Evolutionary conservation across 345 rosid species (phyloP).

Genomic region (Camelina sativa): DNA sequence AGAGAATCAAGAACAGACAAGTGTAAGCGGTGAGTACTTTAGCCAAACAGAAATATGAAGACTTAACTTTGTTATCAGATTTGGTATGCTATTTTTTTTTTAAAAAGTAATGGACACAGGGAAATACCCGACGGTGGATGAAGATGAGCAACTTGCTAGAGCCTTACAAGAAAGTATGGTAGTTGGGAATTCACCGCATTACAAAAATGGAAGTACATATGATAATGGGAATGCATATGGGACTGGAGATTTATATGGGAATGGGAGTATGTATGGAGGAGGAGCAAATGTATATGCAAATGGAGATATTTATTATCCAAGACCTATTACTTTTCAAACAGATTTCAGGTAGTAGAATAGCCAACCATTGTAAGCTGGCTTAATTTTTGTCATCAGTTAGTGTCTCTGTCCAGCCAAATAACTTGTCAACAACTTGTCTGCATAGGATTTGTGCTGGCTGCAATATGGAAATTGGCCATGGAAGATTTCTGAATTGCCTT

Average conservation of each 20-base stretch:
- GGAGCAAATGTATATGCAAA: slow-evolving; percentile 43
- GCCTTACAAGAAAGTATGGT: slow-evolving; percentile 87
- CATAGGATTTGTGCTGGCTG: slow-evolving; percentile 95
- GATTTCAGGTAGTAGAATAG: slow-evolving; percentile 71
- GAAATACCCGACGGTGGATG: slow-evolving; percentile 61
- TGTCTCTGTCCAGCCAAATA: neutral
- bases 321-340: slow-evolving; percentile 58
- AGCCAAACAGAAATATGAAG: neutral
- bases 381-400: slow-evolving; percentile 1
- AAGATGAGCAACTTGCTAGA: slow-evolving; percentile 93
- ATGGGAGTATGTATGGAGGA: slow-evolving; percentile 50
- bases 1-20: slow-evolving; percentile 55
- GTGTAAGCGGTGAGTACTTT: slow-evolving; percentile 55
- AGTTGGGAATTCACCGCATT: slow-evolving; percentile 60
- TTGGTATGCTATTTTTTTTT: neutral
- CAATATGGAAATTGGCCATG: slow-evolving; percentile 84
- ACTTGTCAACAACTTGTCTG: slow-evolving; percentile 30
- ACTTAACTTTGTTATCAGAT: slow-evolving; percentile 4
- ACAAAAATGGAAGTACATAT: slow-evolving; percentile 38
- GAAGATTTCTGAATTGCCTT: slow-evolving; percentile 82
- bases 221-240: slow-evolving; percentile 48
- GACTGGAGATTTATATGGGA: slow-evolving; percentile 43
- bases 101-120: slow-evolving; percentile 45
- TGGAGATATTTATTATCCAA: slow-evolving; percentile 56
- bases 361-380: neutral